Percentiles rank a stretch among this genome's conserved stretches.
These are phyloP conservation scores for Fusarium sp. DNA, from an alignment of 2,329 filamentous ascomycete species.

Conservation along the genomic window DNA sequence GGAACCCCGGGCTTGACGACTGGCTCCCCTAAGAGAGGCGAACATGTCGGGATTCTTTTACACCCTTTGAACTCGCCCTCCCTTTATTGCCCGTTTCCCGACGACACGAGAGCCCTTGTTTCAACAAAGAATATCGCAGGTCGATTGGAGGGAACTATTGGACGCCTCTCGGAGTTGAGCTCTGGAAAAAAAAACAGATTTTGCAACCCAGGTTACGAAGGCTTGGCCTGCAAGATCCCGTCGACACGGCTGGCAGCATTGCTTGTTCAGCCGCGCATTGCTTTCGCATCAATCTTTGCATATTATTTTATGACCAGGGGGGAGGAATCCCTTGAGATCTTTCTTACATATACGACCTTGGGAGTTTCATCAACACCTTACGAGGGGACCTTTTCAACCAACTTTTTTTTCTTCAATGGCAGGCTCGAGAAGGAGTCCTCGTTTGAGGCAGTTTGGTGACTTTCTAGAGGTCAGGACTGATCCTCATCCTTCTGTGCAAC, in stretches of 20 bases:
- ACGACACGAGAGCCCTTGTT: neutral
- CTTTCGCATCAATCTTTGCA: conserved; percentile 6
- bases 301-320: neutral
- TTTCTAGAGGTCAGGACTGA: conserved; percentile 42
- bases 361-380: neutral
- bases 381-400: neutral
- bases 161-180: neutral
- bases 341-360: conserved; percentile 10
- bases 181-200: conserved; percentile 10
- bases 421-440: conserved; percentile 27
- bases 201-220: conserved; percentile 10
- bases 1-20: conserved; percentile 33
- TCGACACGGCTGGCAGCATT: conserved; percentile 26
- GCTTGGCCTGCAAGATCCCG: conserved; percentile 31
- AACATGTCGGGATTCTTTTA: conserved; percentile 17
- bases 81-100: neutral
- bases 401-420: conserved; percentile 9
- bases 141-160: conserved; percentile 7
- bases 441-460: conserved; percentile 40
- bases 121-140: conserved; percentile 6
- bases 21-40: neutral
- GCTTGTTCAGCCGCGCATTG: conserved; percentile 16
- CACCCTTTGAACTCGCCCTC: neutral
- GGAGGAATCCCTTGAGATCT: neutral
- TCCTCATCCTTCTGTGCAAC: conserved; percentile 48